A percentile compares a stretch with the other conserved stretches of the same genome.
Evolutionary conservation across 2,329 filamentous ascomycete genomes (phyloP).

Genomic region (Sarocladium strictum): DNA sequence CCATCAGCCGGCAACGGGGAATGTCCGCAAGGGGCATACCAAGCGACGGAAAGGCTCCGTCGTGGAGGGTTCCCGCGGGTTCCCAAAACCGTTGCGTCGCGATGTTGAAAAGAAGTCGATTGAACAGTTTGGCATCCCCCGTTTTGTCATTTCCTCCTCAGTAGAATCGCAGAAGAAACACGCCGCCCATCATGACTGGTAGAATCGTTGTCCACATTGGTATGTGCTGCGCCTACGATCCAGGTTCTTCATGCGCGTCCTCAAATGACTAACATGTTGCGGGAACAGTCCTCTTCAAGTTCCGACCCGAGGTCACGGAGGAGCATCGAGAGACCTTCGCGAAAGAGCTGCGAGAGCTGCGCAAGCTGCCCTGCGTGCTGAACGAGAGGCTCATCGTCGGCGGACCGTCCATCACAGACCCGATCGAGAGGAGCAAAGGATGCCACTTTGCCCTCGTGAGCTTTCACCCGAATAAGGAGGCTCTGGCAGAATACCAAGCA

Average conservation of each 20-base stretch:
- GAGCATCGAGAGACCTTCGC: conserved; percentile 39
- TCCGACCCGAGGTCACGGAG: conserved; percentile 32
- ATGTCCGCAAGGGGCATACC: no score
- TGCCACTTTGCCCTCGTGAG: conserved; percentile 46
- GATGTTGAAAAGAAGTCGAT: no score
- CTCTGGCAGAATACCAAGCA: conserved; percentile 44
- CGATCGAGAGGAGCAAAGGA: conserved; percentile 46
- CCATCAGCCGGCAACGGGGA: no score
- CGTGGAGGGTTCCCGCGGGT: no score
- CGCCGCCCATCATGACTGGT: neutral
- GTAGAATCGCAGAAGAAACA: no score
- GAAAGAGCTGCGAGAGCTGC: conserved; percentile 41
- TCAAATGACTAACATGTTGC: neutral
- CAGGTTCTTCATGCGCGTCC: no score
- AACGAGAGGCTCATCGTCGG: conserved; percentile 43
- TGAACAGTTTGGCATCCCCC: no score
- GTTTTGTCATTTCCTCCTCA: no score
- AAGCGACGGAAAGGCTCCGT: no score
- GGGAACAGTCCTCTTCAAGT: conserved; percentile 47
- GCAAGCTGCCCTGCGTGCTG: conserved; percentile 40
- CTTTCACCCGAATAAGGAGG: conserved; percentile 39
- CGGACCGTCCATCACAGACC: conserved; percentile 45
- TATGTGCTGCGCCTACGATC: no score
- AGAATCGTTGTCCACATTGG: conserved; percentile 7
- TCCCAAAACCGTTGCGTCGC: no score